phyloP scores from a whole-genome alignment of 2,329 filamentous ascomycete genomes.

The Alternaria alternata region DNA sequence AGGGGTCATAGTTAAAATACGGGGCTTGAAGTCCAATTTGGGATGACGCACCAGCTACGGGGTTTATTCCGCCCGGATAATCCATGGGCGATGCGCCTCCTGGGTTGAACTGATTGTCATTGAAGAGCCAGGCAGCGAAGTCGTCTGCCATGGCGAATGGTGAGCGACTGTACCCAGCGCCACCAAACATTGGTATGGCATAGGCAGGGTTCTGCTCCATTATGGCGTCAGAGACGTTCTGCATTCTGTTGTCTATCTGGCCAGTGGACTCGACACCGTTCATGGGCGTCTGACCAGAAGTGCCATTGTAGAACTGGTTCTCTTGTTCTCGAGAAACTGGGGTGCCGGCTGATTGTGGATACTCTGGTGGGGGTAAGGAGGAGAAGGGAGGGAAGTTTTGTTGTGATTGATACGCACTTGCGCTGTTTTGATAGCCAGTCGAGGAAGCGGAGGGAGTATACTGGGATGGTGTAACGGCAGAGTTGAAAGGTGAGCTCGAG shows the following conservation, averaged over 20 bases:
- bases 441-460: constrained; percentile 55
- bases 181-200: constrained; percentile 86
- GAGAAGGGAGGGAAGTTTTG: constrained; percentile 70
- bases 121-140: constrained; percentile 86
- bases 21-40: constrained; percentile 57
- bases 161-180: constrained; percentile 82
- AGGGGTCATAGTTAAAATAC: constrained; percentile 60
- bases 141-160: constrained; percentile 89
- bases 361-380: constrained; percentile 68
- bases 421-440: constrained; percentile 49
- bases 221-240: constrained; percentile 49
- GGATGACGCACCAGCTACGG: constrained; percentile 51
- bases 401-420: constrained; percentile 63
- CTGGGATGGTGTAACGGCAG: constrained; percentile 56
- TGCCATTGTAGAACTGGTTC: constrained; percentile 48
- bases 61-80: constrained; percentile 41
- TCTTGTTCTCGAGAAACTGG: constrained; percentile 49
- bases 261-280: constrained; percentile 50
- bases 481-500: constrained; percentile 47
- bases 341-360: constrained; percentile 41
- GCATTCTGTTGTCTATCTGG: constrained; percentile 44
- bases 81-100: constrained; percentile 50
- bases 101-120: constrained; percentile 64
- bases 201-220: constrained; percentile 61
- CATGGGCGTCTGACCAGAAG: constrained; percentile 47